Evolutionary conservation across 345 rosid genomes (phyloP), one percentile per base, ranked within the genome.

Genomic region (Hypericum perforatum): DNA sequence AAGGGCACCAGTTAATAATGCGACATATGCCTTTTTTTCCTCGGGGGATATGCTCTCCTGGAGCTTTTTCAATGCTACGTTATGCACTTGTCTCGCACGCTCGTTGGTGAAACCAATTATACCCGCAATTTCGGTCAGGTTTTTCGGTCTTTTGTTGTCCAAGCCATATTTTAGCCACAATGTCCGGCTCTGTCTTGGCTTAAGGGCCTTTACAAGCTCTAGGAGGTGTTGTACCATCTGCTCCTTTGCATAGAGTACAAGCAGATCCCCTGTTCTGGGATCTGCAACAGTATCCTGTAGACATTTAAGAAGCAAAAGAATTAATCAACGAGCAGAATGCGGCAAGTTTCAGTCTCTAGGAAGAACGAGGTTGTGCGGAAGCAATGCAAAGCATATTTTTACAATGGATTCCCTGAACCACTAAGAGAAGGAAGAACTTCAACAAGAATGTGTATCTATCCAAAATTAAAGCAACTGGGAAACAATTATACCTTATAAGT

Each of bases 271-370:
- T 39, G 79, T 58, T 66, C 68, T 70, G 5, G 71, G 57, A 66
- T 91, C 98, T 9, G 89, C 82, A 51, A 85, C 85, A 63, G 82
- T 52, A 65, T 87, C 96, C 96, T 77, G 77, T 69, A 66, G 42
- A 22, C 2, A 22, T 22, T 22, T 22, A 22, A 4, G 32, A 22
- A 22, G 32, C 32, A 22, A 22, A 22, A 22, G 32, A 22, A 22
- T 4, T 22, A 22, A 22, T 22, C 32, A 22, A 22, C 32, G 32
- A 22, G 2, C 32, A 22, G 32, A 22, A 22, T 22, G 32, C 32
- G 4, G 32, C 32, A 22, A 22, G 32, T 22, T 22, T 22, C 32
- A 22, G 32, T 22, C 32, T 22, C 32, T 1, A 22, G 32, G 32
- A 22, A 22, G 32, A 22, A 22, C 32, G 32, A 22, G 32, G 32